A percentile compares a stretch with the other conserved stretches of the same genome.
These are phyloP conservation scores for Parastagonospora avenae DNA, from an alignment of 2,329 filamentous ascomycete genomes.

Conservation along the genomic window DNA sequence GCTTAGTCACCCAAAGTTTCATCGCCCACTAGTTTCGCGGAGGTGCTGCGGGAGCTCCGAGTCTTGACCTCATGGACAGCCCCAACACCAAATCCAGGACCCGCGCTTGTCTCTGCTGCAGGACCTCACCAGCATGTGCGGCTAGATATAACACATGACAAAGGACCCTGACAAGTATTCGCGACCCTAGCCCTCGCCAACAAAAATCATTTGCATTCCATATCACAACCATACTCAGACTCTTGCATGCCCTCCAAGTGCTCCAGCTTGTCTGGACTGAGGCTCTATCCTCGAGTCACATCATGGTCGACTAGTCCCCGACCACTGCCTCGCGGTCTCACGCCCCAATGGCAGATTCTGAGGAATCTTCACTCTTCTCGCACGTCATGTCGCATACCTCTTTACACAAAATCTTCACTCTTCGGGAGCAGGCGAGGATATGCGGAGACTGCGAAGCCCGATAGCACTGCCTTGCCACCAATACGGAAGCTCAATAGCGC, in stretches of 20 bases:
- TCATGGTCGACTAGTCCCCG: slow-evolving; percentile 32
- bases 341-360: too few species aligned
- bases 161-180: too few species aligned
- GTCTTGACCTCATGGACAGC: slow-evolving; percentile 18
- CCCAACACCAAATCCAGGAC: background rate
- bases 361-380: too few species aligned
- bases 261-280: background rate
- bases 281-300: background rate
- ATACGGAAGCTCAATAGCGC: slow-evolving; percentile 20
- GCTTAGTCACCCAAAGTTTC: slow-evolving; percentile 12
- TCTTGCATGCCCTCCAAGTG: background rate
- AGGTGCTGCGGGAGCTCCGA: slow-evolving; percentile 3
- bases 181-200: too few species aligned
- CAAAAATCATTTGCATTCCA: too few species aligned
- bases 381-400: too few species aligned
- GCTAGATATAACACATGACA: too few species aligned
- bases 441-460: background rate
- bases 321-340: slow-evolving; percentile 11
- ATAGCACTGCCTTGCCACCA: background rate
- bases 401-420: too few species aligned
- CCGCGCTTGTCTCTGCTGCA: too few species aligned
- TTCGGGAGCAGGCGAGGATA: background rate
- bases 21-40: background rate
- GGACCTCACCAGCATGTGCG: too few species aligned
- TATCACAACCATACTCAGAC: background rate